Evolutionary conservation across 2,329 filamentous ascomycete species (phyloP).

Genomic region (Pestalotiopsis fici): DNA sequence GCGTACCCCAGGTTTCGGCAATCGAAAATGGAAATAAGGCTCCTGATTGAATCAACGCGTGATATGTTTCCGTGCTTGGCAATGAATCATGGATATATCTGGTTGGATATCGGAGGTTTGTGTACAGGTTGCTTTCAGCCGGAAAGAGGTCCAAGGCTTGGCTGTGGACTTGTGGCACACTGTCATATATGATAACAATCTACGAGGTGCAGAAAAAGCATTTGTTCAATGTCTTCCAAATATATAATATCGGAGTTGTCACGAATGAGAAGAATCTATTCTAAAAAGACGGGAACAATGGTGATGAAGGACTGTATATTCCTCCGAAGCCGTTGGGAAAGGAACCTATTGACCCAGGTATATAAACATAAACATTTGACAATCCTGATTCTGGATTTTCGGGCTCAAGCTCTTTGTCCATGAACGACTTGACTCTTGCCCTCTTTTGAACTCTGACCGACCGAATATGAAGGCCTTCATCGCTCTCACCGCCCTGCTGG

Average conservation of each 20-base stretch:
- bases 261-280: background rate
- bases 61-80: background rate
- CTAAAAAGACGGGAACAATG: background rate
- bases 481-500: background rate
- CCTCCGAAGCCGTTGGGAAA: background rate
- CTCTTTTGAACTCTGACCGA: background rate
- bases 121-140: background rate
- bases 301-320: background rate
- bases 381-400: background rate
- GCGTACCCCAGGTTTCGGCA: background rate
- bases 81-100: background rate
- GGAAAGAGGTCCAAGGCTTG: background rate
- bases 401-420: no score
- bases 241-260: background rate
- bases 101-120: background rate
- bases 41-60: background rate
- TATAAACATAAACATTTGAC: background rate
- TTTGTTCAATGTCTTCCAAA: background rate
- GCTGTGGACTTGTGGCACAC: background rate
- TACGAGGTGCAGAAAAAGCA: background rate
- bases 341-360: background rate
- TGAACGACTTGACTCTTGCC: background rate
- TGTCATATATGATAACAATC: background rate
- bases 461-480: constrained; percentile 3
- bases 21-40: background rate